phyloP scores from a whole-genome alignment of 768 basidiomycete species.

The Baorangia bicolor region DNA sequence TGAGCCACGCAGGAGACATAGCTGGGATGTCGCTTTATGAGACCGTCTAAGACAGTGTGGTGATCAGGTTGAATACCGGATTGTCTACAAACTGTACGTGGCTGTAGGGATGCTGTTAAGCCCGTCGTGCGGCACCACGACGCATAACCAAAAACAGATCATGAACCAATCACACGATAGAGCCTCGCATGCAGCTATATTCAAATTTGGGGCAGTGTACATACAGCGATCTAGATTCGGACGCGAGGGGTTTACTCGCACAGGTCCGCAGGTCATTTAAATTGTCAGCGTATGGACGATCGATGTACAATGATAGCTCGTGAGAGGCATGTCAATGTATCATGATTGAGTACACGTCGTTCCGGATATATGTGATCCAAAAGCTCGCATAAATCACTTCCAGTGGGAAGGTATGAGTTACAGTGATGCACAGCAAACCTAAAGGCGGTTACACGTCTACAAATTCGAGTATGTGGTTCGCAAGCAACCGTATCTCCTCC shows the following conservation, averaged over 20 bases:
- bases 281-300: background rate
- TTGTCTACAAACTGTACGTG: background rate
- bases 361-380: background rate
- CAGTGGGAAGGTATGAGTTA: too few relatives aligned
- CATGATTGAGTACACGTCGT: background rate
- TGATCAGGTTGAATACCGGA: background rate
- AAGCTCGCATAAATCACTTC: too few relatives aligned
- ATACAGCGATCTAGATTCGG: background rate
- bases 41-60: background rate
- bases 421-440: too few relatives aligned
- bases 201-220: background rate
- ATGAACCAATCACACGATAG: too few relatives aligned
- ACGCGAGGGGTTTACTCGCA: background rate
- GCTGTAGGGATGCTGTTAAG: background rate
- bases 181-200: too few relatives aligned
- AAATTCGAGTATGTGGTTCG: conserved; percentile 82
- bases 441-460: too few relatives aligned
- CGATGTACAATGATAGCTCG: too few relatives aligned
- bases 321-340: background rate
- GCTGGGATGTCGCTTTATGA: background rate
- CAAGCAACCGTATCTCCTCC: conserved; percentile 86
- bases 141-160: too few relatives aligned
- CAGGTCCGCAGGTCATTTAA: too few relatives aligned
- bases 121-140: background rate
- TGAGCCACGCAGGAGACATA: conserved; percentile 5